phyloP scores from a whole-genome alignment of 2,329 filamentous ascomycete genomes.

The Fusarium sp. region DNA sequence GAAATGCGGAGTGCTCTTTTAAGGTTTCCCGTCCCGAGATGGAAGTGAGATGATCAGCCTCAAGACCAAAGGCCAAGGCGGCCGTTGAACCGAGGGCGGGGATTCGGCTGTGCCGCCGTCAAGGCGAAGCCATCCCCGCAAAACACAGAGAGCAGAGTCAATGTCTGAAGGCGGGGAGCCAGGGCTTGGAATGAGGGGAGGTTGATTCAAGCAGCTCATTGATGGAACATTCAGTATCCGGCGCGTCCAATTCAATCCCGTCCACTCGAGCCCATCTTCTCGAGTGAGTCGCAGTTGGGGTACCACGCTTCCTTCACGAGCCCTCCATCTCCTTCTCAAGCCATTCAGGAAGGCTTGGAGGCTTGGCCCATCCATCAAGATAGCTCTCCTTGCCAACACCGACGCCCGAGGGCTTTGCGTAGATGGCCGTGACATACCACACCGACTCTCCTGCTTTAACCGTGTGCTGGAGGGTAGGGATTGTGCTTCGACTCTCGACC shows the following conservation, averaged over 20 bases:
- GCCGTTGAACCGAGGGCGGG: slow-evolving; percentile 16
- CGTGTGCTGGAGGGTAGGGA: slow-evolving; percentile 76
- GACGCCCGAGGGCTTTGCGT: slow-evolving; percentile 72
- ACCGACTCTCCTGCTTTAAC: slow-evolving; percentile 67
- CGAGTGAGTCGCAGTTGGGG: slow-evolving; percentile 20
- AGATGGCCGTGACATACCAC: slow-evolving; percentile 79
- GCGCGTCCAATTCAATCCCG: slow-evolving; percentile 16
- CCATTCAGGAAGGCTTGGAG: slow-evolving; percentile 71
- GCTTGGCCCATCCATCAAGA: slow-evolving; percentile 70
- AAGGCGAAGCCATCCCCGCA: slow-evolving; percentile 29
- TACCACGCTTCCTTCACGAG: slow-evolving; percentile 18
- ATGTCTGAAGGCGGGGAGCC: slow-evolving; percentile 19
- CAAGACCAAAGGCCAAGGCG: slow-evolving; percentile 30
- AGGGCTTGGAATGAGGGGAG: slow-evolving; percentile 32
- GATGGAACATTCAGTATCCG: slow-evolving; percentile 39
- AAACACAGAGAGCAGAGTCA: slow-evolving; percentile 9
- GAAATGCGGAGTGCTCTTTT: slow-evolving; percentile 25
- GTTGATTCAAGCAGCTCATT: slow-evolving; percentile 34
- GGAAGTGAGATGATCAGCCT: slow-evolving; percentile 34
- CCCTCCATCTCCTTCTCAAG: slow-evolving; percentile 62
- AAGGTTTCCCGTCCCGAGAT: slow-evolving; percentile 27
- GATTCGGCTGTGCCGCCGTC: slow-evolving; percentile 33
- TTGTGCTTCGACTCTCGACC: slow-evolving; percentile 76
- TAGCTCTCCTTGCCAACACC: slow-evolving; percentile 65
- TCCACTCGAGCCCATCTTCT: slow-evolving; percentile 17